A percentile compares a stretch with the other conserved stretches of the same genome.
Conservation (phyloP, 306 rosid species). For the Prunus salicina region DNA sequence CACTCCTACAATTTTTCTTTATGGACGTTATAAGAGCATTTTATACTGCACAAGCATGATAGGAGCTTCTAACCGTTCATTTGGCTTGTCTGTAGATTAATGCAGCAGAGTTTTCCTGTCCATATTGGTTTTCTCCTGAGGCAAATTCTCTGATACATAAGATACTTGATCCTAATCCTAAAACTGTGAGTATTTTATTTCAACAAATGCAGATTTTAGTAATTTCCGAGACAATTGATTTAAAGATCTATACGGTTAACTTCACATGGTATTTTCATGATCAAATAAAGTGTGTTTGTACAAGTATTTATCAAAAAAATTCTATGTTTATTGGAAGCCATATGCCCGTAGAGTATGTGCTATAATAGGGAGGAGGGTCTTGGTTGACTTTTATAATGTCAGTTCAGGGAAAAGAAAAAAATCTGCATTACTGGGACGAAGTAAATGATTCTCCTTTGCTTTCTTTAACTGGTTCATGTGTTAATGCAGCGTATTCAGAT, state of each 20-base stretch:
- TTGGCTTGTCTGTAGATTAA: conserved; percentile 46
- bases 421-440: neutral
- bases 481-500: conserved; percentile 64
- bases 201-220: neutral
- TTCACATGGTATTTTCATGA: neutral
- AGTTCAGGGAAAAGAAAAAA: neutral
- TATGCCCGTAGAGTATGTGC: neutral
- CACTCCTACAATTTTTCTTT: conserved; percentile 7
- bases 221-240: neutral
- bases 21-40: neutral
- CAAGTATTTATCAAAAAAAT: neutral
- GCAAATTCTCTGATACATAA: conserved; percentile 66
- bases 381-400: neutral
- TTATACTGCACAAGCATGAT: neutral
- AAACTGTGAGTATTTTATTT: conserved; percentile 60
- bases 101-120: conserved; percentile 77
- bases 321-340: neutral
- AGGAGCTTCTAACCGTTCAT: conserved; percentile 22
- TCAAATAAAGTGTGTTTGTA: neutral
- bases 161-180: conserved; percentile 80
- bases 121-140: conserved; percentile 71
- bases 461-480: conserved; percentile 10
- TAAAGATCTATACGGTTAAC: neutral
- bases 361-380: neutral
- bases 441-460: neutral